Conservation (phyloP, 140 eudicot species). For the Cichorium intybus region DNA sequence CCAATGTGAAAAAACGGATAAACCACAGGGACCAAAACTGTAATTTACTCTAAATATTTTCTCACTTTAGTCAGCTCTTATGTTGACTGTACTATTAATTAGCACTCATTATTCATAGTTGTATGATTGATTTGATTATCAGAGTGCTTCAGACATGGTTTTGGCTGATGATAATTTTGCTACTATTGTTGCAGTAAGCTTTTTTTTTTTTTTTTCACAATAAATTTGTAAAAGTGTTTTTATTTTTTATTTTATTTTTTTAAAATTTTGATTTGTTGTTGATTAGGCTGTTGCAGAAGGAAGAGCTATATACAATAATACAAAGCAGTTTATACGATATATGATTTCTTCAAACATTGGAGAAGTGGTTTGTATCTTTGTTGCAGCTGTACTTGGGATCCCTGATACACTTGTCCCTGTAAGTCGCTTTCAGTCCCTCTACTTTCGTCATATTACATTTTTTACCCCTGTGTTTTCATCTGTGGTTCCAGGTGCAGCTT, state of each 20-base stretch:
- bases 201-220: too few species aligned
- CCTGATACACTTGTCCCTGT: conserved; percentile 99
- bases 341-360: conserved; percentile 99
- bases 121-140: conserved; percentile 20
- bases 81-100: neutral
- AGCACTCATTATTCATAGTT: too few species aligned
- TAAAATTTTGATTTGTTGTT: too few species aligned
- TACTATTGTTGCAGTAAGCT: conserved; percentile 91
- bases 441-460: conserved; percentile 10
- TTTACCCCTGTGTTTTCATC: neutral
- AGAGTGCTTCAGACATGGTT: conserved; percentile 99
- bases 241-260: neutral
- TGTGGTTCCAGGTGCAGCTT: conserved; percentile 76
- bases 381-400: conserved; percentile 98
- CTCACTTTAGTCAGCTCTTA: neutral
- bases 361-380: conserved; percentile 98
- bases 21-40: too few species aligned
- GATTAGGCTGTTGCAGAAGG: conserved; percentile 98
- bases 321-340: conserved; percentile 97
- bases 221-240: conserved; percentile 7
- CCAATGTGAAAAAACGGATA: too few species aligned
- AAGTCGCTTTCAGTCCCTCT: conserved; percentile 33
- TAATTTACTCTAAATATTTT: too few species aligned
- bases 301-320: conserved; percentile 97
- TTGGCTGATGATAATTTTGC: conserved; percentile 99